Base-by-base conservation (phyloP, 2,329 filamentous ascomycete genomes). In the Venturia carpophila region DNA sequence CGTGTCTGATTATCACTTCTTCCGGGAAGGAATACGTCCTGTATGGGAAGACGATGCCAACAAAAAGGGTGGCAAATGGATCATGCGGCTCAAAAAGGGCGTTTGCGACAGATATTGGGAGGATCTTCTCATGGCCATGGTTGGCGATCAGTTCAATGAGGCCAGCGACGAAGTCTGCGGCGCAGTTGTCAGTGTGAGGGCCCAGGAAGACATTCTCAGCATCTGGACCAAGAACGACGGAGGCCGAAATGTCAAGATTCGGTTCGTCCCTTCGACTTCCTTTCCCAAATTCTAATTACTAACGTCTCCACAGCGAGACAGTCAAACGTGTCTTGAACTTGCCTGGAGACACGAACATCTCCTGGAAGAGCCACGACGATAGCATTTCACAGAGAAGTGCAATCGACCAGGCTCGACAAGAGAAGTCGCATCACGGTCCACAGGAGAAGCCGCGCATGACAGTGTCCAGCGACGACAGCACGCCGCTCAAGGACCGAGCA, bases 11-110 rank as follows among this genome's bases (percentile, higher is more conserved):
- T 99, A 97, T 74, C 94, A 99, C 75, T 88, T 99, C 67, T 99
- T 99, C 82, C 96, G 94, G 78, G 92, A 94, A 73, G 93, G 92
- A 64, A 92, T 99, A 67, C 87, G 94, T 67, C 94, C 94, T 27
- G 94, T 99, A 71, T 99, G 94, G 94, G 94, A 99, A 77, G 94
- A 99, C 71, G 92, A 96, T 60, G 91, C 95, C 75, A 99, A 99
- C 79, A 94, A 91, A 76, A 89, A 87, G 70, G 94, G 94, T 64
- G 94, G 94, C 63, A 99, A 99, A 79, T 99, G 93, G 93, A 92
- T 97, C 69, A 87, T 99, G 75, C 85, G 93, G 69, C 80, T 99
- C 74, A 97, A 96, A 84, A 99, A 99, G 82, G 94, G 94, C 34
- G 91, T 99, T 24, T 91, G 91, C 21, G 94, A 97, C 76, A 87